Evolutionary conservation across 2,329 filamentous ascomycete genomes (phyloP).

Genomic region (Fusarium cicatricum): DNA sequence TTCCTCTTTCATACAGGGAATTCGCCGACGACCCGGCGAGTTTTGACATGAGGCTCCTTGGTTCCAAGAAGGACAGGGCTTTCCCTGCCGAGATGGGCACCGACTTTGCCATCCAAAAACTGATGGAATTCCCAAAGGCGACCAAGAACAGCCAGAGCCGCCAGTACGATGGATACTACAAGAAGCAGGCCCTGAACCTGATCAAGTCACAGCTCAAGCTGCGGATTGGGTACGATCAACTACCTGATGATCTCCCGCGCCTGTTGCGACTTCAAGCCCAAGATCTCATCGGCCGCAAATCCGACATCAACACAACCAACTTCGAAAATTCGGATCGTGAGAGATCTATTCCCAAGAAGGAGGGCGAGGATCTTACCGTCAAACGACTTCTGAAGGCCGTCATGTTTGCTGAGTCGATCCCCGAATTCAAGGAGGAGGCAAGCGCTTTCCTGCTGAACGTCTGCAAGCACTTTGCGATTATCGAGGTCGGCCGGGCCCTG

Average conservation of each 20-base stretch:
- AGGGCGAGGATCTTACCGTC: conserved; percentile 80
- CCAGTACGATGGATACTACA: conserved; percentile 83
- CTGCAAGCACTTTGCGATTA: conserved; percentile 87
- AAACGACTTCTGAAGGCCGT: conserved; percentile 90
- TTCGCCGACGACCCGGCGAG: conserved; percentile 89
- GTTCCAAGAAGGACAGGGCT: conserved; percentile 86
- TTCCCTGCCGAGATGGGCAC: conserved; percentile 89
- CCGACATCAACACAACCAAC: conserved; percentile 72
- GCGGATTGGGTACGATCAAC: conserved; percentile 83
- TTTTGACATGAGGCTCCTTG: conserved; percentile 88
- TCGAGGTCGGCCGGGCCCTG: conserved; percentile 88
- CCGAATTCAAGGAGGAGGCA: conserved; percentile 81
- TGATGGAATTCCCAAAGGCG: conserved; percentile 80
- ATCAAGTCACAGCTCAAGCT: conserved; percentile 91
- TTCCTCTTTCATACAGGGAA: conserved; percentile 81
- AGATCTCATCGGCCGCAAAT: conserved; percentile 78
- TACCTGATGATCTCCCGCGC: conserved; percentile 89
- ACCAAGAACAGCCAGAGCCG: conserved; percentile 62
- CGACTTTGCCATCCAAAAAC: conserved; percentile 86
- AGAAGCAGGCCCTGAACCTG: conserved; percentile 88
- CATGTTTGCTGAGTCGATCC: conserved; percentile 84
- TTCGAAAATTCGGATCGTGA: conserved; percentile 81
- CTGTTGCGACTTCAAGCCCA: conserved; percentile 89
- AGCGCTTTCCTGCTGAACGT: conserved; percentile 79
- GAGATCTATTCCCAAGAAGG: conserved; percentile 86